Evolutionary conservation across 768 basidiomycete species (phyloP).

Genomic region (Trametes elegans): DNA sequence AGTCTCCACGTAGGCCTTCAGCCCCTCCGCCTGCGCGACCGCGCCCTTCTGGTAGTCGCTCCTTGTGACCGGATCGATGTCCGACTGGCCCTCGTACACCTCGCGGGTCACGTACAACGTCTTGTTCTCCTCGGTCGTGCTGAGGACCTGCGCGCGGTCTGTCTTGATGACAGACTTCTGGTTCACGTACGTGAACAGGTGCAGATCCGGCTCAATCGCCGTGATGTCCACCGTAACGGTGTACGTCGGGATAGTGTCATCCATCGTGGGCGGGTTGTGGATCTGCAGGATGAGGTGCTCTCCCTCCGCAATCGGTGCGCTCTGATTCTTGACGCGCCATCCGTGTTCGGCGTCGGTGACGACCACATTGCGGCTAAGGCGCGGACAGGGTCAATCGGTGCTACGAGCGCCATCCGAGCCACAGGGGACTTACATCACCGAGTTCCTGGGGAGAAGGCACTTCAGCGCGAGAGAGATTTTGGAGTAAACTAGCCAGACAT

Average conservation of each 20-base stretch:
- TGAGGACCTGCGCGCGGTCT: conserved; percentile 66
- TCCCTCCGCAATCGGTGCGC: conserved; percentile 48
- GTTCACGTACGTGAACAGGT: conserved; percentile 55
- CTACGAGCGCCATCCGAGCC: no score
- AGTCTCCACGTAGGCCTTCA: conserved; percentile 58
- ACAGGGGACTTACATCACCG: conserved; percentile 67
- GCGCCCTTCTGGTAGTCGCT: conserved; percentile 44
- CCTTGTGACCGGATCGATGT: conserved; percentile 46
- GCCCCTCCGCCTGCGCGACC: conserved; percentile 50
- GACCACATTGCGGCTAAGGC: conserved; percentile 46
- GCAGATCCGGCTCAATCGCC: conserved; percentile 48
- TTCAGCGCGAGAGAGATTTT: neutral
- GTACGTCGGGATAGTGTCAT: conserved; percentile 26
- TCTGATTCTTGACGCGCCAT: conserved; percentile 46
- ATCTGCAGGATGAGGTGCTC: conserved; percentile 48
- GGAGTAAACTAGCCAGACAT: conserved; percentile 15
- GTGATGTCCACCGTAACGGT: conserved; percentile 48
- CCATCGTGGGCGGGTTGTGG: conserved; percentile 50
- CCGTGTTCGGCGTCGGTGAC: conserved; percentile 41
- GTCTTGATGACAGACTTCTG: conserved; percentile 49
- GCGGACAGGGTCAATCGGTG: neutral
- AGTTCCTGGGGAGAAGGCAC: conserved; percentile 50
- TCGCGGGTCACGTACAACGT: conserved; percentile 66
- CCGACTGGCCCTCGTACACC: conserved; percentile 56
- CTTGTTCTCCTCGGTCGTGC: conserved; percentile 45